Conservation (phyloP, 306 rosid genomes). For the Glycine latifolia region DNA sequence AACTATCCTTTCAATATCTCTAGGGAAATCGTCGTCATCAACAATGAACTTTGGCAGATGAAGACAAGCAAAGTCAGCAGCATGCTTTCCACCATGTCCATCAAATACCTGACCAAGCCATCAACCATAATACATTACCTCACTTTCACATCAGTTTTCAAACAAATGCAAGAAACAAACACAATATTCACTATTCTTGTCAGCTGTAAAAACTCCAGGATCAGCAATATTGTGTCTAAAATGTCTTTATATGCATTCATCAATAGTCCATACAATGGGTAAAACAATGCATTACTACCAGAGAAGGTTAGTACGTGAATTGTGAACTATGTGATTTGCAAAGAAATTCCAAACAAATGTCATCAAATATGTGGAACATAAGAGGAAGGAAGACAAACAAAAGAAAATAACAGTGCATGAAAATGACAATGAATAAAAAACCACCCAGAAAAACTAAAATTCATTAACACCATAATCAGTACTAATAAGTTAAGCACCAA, state of each 20-base stretch:
- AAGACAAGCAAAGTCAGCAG: constrained; percentile 84
- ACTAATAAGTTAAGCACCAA: constrained; percentile 31
- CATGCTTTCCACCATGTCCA: constrained; percentile 97
- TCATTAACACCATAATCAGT: constrained; percentile 34
- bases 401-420: background rate
- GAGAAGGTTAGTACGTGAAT: constrained; percentile 18
- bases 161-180: constrained; percentile 42
- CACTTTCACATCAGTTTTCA: constrained; percentile 39
- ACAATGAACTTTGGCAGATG: constrained; percentile 77
- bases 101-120: constrained; percentile 75
- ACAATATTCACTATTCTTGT: constrained; percentile 6
- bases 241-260: background rate
- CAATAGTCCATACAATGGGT: background rate
- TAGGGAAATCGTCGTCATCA: constrained; percentile 71
- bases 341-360: constrained; percentile 16
- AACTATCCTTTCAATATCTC: constrained; percentile 71
- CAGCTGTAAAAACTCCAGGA: constrained; percentile 15
- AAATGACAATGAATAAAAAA: background rate
- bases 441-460: constrained; percentile 19
- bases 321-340: constrained; percentile 21
- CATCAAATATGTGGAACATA: background rate
- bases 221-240: background rate
- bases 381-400: background rate
- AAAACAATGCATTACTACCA: constrained; percentile 9
- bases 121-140: constrained; percentile 37